phyloP scores from a whole-genome alignment of 2,329 filamentous ascomycete species.

The Ophiostoma ips region DNA sequence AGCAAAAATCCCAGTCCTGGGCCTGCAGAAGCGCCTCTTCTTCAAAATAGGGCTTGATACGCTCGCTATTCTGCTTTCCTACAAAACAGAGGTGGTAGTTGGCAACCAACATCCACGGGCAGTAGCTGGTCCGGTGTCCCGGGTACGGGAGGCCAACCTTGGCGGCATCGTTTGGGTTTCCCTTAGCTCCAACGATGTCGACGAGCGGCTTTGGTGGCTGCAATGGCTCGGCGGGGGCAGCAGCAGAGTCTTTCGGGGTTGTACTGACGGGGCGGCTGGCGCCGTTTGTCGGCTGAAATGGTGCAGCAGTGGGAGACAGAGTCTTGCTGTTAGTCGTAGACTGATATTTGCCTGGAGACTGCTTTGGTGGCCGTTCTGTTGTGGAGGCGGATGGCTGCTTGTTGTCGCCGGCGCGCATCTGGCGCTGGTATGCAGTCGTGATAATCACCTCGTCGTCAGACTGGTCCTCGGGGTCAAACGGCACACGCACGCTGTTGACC shows the following conservation, averaged over 20 bases:
- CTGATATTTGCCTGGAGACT: not conserved
- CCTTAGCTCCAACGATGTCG: not conserved
- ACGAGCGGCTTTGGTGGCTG: not conserved
- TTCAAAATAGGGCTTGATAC: constrained; percentile 39
- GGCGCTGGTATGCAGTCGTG: constrained; percentile 4
- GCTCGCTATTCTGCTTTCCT: constrained; percentile 35
- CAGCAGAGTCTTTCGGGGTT: not conserved
- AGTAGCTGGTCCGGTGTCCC: constrained; percentile 19
- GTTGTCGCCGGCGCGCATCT: not conserved
- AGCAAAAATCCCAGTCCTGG: constrained; percentile 63
- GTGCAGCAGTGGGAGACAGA: not conserved
- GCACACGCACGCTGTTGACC: constrained; percentile 6
- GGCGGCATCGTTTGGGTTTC: not conserved
- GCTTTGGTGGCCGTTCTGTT: not conserved
- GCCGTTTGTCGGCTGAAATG: not conserved
- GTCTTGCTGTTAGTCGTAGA: not conserved
- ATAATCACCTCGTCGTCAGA: constrained; percentile 13
- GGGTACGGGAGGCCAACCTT: not conserved
- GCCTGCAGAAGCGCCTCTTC: constrained; percentile 40
- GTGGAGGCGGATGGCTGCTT: not conserved
- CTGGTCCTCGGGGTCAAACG: constrained; percentile 12
- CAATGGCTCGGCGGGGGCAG: not conserved
- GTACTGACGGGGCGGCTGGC: not conserved
- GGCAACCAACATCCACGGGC: constrained; percentile 37
- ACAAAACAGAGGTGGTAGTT: constrained; percentile 48